Base-by-base conservation (phyloP, 169 alveolate species). In the Plasmodium inui region DNA sequence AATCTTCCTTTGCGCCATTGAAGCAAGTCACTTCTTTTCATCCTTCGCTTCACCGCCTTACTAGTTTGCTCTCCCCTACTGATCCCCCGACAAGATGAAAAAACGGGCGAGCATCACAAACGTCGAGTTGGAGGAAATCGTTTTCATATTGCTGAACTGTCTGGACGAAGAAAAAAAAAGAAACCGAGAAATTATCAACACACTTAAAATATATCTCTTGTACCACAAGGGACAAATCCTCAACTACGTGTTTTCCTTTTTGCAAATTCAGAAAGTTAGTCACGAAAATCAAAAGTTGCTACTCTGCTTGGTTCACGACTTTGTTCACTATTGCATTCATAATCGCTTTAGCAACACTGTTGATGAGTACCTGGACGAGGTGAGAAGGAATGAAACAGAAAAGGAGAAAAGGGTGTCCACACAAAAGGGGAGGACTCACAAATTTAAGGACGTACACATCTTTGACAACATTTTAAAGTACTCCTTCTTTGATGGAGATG, bases 401-500 rank as follows among this genome's bases (percentile, higher is more conserved):
- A 41, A 61, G 28, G 78, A 7, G n/a, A 53, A 71, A 88, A 80
- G 67, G 8, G 26, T 4, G 22, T 32, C 44, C 28, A 30, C 57
- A 44, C 79, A 79, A 61, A 70, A 55, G 55, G 39, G 41, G 32
- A 50, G 10, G 30, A 44, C 12, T 30, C 32, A 19, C 9, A 57
- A 57, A 37, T 55, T 61, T 89, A 61, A 34, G 50, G 94, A 89
- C 73, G 26, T 89, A 89, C 30, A 89, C 37, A 89, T 89, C 39
- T 89, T 89, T 79, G 61, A 89, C 14, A 89, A 89, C 41, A 78
- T 89, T 57, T 61, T 89, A 79, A 89, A 79, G 34, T 89, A 89
- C 37, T 78, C 90, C 9, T 89, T 89, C 82, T 89, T 89, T 34
- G 94, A 89, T 89, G 94, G 94, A 8, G 94, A 79, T 46, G 82